phyloP scores from a whole-genome alignment of 1,139 yeast genomes.

The Oligophagozyma castellii region DNA sequence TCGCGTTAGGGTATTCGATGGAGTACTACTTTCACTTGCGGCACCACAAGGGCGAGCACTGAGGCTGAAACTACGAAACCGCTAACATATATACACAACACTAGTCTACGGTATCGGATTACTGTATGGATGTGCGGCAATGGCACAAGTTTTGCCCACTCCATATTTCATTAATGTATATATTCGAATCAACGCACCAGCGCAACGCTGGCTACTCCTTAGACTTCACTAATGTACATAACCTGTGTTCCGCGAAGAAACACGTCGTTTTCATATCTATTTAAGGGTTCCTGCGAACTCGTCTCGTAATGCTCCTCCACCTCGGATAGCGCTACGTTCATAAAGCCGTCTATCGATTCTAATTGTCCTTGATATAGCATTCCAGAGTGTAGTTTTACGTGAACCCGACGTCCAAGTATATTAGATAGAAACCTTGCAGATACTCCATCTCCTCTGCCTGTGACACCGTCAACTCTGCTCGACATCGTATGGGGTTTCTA shows the following conservation, averaged over 20 bases:
- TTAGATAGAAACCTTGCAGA: constrained; percentile 70
- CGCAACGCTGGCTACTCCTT: too few relatives aligned
- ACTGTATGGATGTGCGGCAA: too few relatives aligned
- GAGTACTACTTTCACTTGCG: constrained; percentile 86
- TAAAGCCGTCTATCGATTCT: constrained; percentile 90
- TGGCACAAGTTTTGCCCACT: too few relatives aligned
- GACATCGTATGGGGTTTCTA: too few relatives aligned
- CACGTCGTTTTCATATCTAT: constrained; percentile 66
- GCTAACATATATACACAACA: too few relatives aligned
- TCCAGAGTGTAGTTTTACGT: constrained; percentile 78
- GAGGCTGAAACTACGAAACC: too few relatives aligned
- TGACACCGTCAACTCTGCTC: too few relatives aligned
- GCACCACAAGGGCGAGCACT: constrained; percentile 33
- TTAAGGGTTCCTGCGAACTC: constrained; percentile 39
- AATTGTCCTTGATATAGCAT: constrained; percentile 64
- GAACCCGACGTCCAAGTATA: constrained; percentile 66
- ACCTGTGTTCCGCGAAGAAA: constrained; percentile 93
- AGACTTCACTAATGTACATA: constrained; percentile 32
- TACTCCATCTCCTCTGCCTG: too few relatives aligned
- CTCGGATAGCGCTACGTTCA: constrained; percentile 81
- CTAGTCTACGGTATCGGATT: too few relatives aligned
- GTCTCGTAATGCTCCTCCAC: constrained; percentile 43
- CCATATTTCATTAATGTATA: too few relatives aligned
- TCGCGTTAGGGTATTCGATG: constrained; percentile 75
- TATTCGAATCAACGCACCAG: too few relatives aligned